Conservation (phyloP, 306 rosid species). For the Purshia tridentata region DNA sequence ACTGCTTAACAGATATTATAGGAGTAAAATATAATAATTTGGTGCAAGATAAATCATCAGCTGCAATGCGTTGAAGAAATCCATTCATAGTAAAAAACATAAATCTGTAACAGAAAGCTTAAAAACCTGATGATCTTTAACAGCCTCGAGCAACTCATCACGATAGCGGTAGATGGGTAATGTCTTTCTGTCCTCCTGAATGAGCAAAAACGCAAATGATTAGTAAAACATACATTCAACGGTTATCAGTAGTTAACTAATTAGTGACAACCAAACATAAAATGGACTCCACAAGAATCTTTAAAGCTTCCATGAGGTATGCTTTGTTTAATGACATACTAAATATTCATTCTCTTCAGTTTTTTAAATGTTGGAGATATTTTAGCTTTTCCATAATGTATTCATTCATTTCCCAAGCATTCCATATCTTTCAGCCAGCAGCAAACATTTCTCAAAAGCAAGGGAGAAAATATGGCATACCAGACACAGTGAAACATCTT, state of each 20-base stretch:
- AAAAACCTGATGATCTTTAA: constrained; percentile 73
- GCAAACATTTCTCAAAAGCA: background rate
- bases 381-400: background rate
- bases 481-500: background rate
- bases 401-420: constrained; percentile 8
- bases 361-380: background rate
- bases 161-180: constrained; percentile 77
- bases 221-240: constrained; percentile 15
- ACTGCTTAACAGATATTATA: background rate
- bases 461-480: background rate
- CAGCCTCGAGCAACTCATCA: constrained; percentile 76
- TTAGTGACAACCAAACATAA: background rate
- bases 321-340: background rate
- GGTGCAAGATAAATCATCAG: background rate
- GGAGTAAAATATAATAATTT: background rate
- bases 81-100: background rate
- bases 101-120: background rate
- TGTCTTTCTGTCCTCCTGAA: constrained; percentile 75
- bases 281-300: background rate
- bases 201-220: constrained; percentile 20
- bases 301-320: background rate
- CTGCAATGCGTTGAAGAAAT: background rate
- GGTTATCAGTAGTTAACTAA: constrained; percentile 9
- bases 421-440: constrained; percentile 12
- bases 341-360: constrained; percentile 1